phyloP scores from a whole-genome alignment of 768 basidiomycete species.

The Clitopilus hobsonii region DNA sequence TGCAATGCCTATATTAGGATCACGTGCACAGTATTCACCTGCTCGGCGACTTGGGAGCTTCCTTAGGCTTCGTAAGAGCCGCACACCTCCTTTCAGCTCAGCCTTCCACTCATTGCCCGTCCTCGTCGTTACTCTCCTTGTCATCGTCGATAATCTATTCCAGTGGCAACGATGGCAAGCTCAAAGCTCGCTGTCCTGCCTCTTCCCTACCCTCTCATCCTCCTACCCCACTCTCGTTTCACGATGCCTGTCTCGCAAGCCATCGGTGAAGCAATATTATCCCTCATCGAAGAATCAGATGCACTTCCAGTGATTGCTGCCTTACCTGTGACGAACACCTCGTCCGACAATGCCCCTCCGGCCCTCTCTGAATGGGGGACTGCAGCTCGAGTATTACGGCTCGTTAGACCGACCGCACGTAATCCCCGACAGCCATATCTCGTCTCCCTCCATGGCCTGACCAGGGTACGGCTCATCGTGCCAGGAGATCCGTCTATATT shows the following conservation, averaged over 20 bases:
- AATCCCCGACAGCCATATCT: conserved; percentile 58
- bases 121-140: neutral
- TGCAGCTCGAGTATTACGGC: conserved; percentile 65
- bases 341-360: conserved; percentile 13
- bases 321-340: conserved; percentile 42
- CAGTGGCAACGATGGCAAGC: conserved; percentile 28
- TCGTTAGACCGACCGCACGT: conserved; percentile 57
- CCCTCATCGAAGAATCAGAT: conserved; percentile 67
- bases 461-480: conserved; percentile 53
- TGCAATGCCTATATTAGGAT: neutral
- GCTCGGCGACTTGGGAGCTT: no score
- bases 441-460: conserved; percentile 68
- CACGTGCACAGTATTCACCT: neutral
- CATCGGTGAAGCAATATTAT: conserved; percentile 61
- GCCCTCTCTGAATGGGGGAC: conserved; percentile 55
- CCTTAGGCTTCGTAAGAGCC: no score
- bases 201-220: conserved; percentile 65
- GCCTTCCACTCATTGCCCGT: neutral
- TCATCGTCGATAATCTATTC: neutral
- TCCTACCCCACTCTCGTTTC: conserved; percentile 69
- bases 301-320: conserved; percentile 67
- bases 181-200: conserved; percentile 64
- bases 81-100: neutral
- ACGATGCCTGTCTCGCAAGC: conserved; percentile 60
- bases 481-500: conserved; percentile 24